Evolutionary conservation across 2,329 filamentous ascomycete genomes (phyloP), one percentile per base, ranked within the genome.

Genomic region (Monilinia aucupariae): DNA sequence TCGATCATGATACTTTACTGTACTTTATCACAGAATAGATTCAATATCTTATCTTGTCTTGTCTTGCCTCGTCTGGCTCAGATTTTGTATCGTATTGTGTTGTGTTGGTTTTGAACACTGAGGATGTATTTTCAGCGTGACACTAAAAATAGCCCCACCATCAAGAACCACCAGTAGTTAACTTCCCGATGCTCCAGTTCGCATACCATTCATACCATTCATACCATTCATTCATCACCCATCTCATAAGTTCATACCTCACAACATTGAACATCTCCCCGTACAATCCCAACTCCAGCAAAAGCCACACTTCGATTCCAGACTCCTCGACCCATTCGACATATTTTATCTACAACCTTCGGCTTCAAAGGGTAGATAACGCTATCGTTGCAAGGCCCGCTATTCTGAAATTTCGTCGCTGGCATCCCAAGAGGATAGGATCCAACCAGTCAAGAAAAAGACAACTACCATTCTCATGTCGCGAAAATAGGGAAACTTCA

Each of bases 1-100:
- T 48, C 56, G 39, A 59, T 50, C 55, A 59, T 59, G 30, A 25
- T 59, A n/a, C 41, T 9, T 20, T n/a, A 10, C 20, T n/a, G 9
- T 15, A 20, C 41, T 43, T 13, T 22, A n/a, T n/a, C 20, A 45
- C 41, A n/a, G 10, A n/a, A 22, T 2, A 45, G 20, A 45, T 45
- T 45, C 20, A 45, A 45, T n/a, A n/a, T 45, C 41, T 43, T n/a
- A n/a, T 45, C 41, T 43, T 41, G 37, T 30, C 10, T 41, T 41
- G 37, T 4, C 37, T 30, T 30, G 34, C 2, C 37, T 39, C 15
- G 9, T 39, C 13, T 39, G 4, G 15, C 12, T 39, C 37, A 39
- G 37, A 12, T 39, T 15, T 30, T 30, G 6, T 30, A 30, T 41
- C 10, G 20, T 45, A n/a, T 22, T 45, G 41, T 2, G 41, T n/a